Base-by-base conservation (phyloP, 2,329 filamentous ascomycete species). In the Calonectria pseudoreteaudii region DNA sequence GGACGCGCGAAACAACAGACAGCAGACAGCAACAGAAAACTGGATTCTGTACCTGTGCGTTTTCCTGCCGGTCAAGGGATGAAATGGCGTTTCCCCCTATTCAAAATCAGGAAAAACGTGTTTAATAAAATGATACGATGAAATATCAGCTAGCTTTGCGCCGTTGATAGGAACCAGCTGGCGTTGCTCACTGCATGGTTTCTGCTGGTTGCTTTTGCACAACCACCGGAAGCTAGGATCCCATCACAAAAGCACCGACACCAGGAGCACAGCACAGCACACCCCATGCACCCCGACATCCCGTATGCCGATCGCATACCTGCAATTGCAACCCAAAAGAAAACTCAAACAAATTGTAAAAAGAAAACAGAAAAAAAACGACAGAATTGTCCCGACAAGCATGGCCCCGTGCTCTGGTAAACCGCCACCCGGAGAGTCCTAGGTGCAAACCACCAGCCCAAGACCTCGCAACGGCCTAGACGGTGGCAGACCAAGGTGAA, bases 201-300 rank as follows among this genome's bases (percentile, higher is more conserved):
- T 23, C n/a, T 36, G 56, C 56, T 36, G 23, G 52, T 28, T 62
- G 28, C 18, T 30, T 41, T 26, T 62, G 56, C 56, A 62, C 56
- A 62, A 62, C 56, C 56, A 62, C 56, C 56, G 36, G 56, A 62
- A 62, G 56, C 56, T 62, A 62, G 56, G 23, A 38, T 36, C 34
- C 18, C 34, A 53, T 14, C 6, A 53, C 28, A 28, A 53, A 53
- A 31, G 50, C 50, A 53, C 50, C 28, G 26, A 60, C 34, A 18
- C 56, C 13, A 60, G n/a, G 31, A 60, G 34, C 44, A 47, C 44
- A 47, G 44, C 56, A 47, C 44, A 47, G 44, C 56, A 60, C 36
- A 20, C n/a, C 34, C 36, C 56, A 62, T 62, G 56, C 56, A 62
- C 56, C 36, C 56, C n/a, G 14, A 41, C 56, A 62, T 62, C 56